Evolutionary conservation across 108 stramenopile species (phyloP).

Genomic region (Cylindrotheca fusiformis): DNA sequence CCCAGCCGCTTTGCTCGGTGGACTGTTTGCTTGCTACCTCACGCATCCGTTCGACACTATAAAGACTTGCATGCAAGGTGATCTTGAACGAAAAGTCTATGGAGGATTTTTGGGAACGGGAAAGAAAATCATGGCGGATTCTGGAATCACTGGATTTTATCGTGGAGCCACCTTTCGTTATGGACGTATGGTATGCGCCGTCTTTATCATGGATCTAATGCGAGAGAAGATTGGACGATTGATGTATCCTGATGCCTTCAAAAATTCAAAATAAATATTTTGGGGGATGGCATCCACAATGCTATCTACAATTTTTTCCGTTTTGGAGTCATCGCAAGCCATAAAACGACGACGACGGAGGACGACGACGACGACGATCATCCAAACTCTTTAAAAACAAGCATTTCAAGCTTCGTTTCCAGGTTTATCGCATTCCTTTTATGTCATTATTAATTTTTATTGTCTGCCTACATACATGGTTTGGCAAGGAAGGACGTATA

Average conservation of each 20-base stretch:
- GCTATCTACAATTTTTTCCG: too few relatives aligned
- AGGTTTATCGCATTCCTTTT: too few relatives aligned
- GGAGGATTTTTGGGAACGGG: conserved; percentile 78
- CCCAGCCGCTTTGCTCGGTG: conserved; percentile 85
- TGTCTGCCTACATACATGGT: too few relatives aligned
- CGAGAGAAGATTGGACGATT: conserved; percentile 54
- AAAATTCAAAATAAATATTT: neutral
- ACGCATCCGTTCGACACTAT: conserved; percentile 92
- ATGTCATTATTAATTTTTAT: too few relatives aligned
- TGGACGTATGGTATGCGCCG: conserved; percentile 89
- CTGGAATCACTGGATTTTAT: conserved; percentile 82
- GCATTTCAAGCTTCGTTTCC: too few relatives aligned
- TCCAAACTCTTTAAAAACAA: too few relatives aligned
- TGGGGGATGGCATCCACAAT: neutral
- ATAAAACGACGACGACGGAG: too few relatives aligned
- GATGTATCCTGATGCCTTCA: conserved; percentile 59
- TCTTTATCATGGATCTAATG: conserved; percentile 89
- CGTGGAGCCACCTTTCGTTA: conserved; percentile 91
- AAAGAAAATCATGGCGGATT: conserved; percentile 51
- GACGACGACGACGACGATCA: too few relatives aligned
- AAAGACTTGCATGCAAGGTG: conserved; percentile 96
- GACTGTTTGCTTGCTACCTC: conserved; percentile 84
- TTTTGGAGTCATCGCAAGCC: too few relatives aligned
- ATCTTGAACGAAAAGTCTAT: conserved; percentile 80
- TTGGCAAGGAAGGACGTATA: too few relatives aligned